phyloP scores from a whole-genome alignment of 1,284 basidiomycete genomes.

The Marasmius fiardii region DNA sequence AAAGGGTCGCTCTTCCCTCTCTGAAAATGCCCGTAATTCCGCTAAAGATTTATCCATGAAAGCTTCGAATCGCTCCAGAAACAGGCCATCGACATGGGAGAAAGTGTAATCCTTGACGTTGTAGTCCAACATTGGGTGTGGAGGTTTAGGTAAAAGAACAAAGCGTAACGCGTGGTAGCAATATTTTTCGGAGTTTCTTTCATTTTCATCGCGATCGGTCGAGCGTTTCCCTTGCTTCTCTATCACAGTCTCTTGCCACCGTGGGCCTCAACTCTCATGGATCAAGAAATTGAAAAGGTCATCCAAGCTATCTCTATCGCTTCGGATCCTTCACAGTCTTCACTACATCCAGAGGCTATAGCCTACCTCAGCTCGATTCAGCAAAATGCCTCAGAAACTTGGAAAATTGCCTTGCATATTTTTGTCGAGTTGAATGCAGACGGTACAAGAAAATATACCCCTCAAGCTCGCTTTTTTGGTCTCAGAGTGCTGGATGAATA shows the following conservation, averaged over 20 bases:
- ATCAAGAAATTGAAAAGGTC: constrained; percentile 71
- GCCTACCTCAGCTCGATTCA: constrained; percentile 78
- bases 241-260: neutral
- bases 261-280: constrained; percentile 39
- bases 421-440: constrained; percentile 63
- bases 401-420: constrained; percentile 73
- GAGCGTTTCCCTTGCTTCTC: neutral
- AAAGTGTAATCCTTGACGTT: neutral
- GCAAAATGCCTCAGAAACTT: constrained; percentile 70
- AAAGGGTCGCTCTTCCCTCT: constrained; percentile 52
- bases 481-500: constrained; percentile 85
- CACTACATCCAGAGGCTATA: constrained; percentile 77
- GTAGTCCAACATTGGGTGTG: neutral
- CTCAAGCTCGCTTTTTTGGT: constrained; percentile 82
- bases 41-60: constrained; percentile 54
- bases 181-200: neutral
- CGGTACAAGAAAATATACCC: constrained; percentile 62
- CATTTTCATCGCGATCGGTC: neutral
- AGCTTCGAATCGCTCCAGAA: constrained; percentile 56
- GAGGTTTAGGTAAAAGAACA: neutral
- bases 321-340: constrained; percentile 68
- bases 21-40: constrained; percentile 57
- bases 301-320: constrained; percentile 84
- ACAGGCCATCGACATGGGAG: constrained; percentile 38
- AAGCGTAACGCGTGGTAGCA: neutral